Percentiles rank a stretch among this genome's conserved stretches.
Conservation (phyloP, 805 yeast genomes). For the Candida manassasensis region DNA sequence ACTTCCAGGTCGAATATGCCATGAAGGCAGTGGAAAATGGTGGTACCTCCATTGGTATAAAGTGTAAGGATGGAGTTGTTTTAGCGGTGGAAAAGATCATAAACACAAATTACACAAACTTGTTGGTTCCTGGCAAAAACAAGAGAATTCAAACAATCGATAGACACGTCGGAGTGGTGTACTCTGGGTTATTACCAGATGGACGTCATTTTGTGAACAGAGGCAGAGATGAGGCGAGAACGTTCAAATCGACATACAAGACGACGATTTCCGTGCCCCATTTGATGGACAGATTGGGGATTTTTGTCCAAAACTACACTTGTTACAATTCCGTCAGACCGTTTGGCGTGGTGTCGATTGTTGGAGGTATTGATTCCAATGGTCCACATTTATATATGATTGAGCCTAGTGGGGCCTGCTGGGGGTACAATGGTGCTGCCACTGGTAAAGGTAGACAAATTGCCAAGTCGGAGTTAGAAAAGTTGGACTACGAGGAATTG, state of each 20-base stretch:
- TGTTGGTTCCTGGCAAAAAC: slow-evolving; percentile 85
- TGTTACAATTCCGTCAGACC: slow-evolving; percentile 97
- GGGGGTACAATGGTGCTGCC: slow-evolving; percentile 98
- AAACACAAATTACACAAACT: slow-evolving; percentile 79
- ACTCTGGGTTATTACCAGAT: slow-evolving; percentile 93
- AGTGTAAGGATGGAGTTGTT: slow-evolving; percentile 90
- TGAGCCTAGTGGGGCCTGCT: slow-evolving; percentile 94
- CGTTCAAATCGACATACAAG: slow-evolving; percentile 73
- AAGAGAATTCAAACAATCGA: slow-evolving; percentile 90
- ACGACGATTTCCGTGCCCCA: slow-evolving; percentile 75
- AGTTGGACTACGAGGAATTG: slow-evolving; percentile 67
- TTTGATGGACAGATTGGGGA: slow-evolving; percentile 81
- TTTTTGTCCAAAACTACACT: slow-evolving; percentile 92
- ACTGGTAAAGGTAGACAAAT: slow-evolving; percentile 97
- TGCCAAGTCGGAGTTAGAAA: slow-evolving; percentile 96
- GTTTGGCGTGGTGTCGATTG: slow-evolving; percentile 86
- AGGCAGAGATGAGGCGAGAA: slow-evolving; percentile 86
- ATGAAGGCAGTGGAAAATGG: slow-evolving; percentile 97
- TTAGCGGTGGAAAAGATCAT: slow-evolving; percentile 94
- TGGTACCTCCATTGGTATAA: slow-evolving; percentile 90
- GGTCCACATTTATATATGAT: slow-evolving; percentile 94
- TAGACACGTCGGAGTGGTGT: slow-evolving; percentile 89
- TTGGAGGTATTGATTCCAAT: slow-evolving; percentile 88
- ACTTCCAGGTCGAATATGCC: slow-evolving; percentile 97
- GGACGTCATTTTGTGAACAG: slow-evolving; percentile 90